Evolutionary conservation across 768 basidiomycete genomes (phyloP), one percentile per base, ranked within the genome.

Genomic region (Omphalotus guepiniiformis): DNA sequence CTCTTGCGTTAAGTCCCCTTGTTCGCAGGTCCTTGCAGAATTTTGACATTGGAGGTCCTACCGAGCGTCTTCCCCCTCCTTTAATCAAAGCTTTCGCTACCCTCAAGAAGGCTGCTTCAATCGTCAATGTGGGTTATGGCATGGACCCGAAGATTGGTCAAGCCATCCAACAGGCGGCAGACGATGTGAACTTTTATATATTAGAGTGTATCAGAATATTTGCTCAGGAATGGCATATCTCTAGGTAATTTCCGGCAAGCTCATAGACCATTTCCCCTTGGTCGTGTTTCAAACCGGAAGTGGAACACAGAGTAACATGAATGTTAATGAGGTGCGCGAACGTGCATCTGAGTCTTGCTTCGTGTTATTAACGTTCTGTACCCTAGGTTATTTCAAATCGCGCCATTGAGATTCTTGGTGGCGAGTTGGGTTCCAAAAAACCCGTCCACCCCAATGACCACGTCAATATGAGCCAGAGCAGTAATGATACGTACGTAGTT

Each of bases 281-380:
- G 96, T 99, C 29, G 94, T 99, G 34, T 99, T 97, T 80, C 96
- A 99, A 69, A 99, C 96, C 19, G 96, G 96, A 50, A 94, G 91
- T 47, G 96, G 96, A 16, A 99, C 96, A 1, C 96, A 99, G 67
- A 94, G 89, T 62, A 99, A 99, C 74, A 99, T 99, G 96, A 99
- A 91, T 66, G 91, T 82, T 51, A 99, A 99, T 64, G 96, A 99
- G 80, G 92, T 87, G 65, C 46, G 23, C 35, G 15, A 18, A 4
- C n/a, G 27, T 41, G n/a, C 8, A 13, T 3, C 4, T 16, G 3
- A 13, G 9, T 6, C 42, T 30, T 22, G 18, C 29, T 3, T 1
- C 6, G 35, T 13, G 7, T 49, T 11, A 26, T 52, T 43, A 34
- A 26, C 30, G 28, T 11, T n/a, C 21, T 32, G 15, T 19, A 16